phyloP scores from a whole-genome alignment of 305 asterid genomes.

The Rubia tinctorum region DNA sequence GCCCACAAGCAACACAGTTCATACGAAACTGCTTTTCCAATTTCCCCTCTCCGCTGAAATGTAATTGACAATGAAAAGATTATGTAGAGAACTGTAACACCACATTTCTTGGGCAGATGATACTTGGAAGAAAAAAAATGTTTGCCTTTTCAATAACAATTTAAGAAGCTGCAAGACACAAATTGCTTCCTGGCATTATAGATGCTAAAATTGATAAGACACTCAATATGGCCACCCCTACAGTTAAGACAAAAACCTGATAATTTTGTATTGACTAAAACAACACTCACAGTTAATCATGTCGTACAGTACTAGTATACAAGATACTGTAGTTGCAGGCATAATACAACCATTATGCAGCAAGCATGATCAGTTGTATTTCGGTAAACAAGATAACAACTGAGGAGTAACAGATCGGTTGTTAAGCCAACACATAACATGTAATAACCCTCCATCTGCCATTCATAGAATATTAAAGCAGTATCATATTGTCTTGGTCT shows the following conservation, averaged over 20 bases:
- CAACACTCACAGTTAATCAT: not conserved
- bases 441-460: not conserved
- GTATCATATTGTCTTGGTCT: not conserved
- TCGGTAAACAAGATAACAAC: not conserved
- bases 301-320: too few relatives aligned
- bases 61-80: slow-evolving; percentile 8
- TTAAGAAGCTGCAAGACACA: not conserved
- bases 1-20: slow-evolving; percentile 93
- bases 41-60: slow-evolving; percentile 89
- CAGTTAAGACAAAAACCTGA: not conserved
- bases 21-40: slow-evolving; percentile 89
- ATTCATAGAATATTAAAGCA: not conserved
- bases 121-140: not conserved
- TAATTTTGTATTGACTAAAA: not conserved
- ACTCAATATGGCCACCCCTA: not conserved
- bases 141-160: not conserved
- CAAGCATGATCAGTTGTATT: not conserved
- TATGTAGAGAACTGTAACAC: slow-evolving; percentile 4
- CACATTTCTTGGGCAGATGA: not conserved
- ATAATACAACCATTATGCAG: not conserved
- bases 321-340: not conserved
- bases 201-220: not conserved
- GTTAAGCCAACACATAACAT: not conserved
- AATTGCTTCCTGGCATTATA: too few relatives aligned
- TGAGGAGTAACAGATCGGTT: not conserved